Percentiles rank a stretch among this genome's conserved stretches.
phyloP scores from a whole-genome alignment of 306 rosid genomes.

The Arachis hypogaea region DNA sequence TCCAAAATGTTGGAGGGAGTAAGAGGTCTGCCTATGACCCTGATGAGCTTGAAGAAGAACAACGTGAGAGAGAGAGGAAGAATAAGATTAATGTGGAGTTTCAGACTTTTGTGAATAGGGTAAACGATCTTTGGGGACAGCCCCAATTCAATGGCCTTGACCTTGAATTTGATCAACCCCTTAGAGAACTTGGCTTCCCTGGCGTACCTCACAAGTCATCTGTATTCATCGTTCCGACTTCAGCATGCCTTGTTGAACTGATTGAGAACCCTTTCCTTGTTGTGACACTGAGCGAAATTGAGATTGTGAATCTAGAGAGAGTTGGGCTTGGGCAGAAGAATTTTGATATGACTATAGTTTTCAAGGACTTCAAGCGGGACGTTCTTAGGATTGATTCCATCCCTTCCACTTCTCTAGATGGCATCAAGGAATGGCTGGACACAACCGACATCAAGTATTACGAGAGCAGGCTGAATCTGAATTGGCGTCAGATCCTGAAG shows the following conservation, averaged over 20 bases:
- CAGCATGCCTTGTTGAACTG: slow-evolving; percentile 90
- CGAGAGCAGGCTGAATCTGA: slow-evolving; percentile 93
- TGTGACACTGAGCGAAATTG: slow-evolving; percentile 86
- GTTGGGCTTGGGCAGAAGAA: slow-evolving; percentile 99
- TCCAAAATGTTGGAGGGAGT: slow-evolving; percentile 87
- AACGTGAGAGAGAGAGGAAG: slow-evolving; percentile 90
- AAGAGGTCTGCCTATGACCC: slow-evolving; percentile 95
- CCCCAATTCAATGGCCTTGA: slow-evolving; percentile 81
- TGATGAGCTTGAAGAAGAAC: slow-evolving; percentile 97
- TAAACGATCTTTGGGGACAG: slow-evolving; percentile 93
- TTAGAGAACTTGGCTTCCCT: slow-evolving; percentile 95
- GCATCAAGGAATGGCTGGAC: slow-evolving; percentile 95
- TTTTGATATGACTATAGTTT: slow-evolving; percentile 88
- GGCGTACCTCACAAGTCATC: slow-evolving; percentile 95
- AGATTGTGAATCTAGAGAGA: slow-evolving; percentile 93
- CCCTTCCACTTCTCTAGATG: slow-evolving; percentile 88
- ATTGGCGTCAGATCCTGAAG: slow-evolving; percentile 95
- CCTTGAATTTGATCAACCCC: slow-evolving; percentile 94
- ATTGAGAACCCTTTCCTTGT: slow-evolving; percentile 92
- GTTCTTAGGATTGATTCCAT: slow-evolving; percentile 93
- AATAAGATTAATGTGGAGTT: slow-evolving; percentile 86
- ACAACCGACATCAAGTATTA: slow-evolving; percentile 92
- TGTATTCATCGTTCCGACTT: slow-evolving; percentile 85
- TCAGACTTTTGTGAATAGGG: slow-evolving; percentile 86
- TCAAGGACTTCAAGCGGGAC: slow-evolving; percentile 91